Evolutionary conservation across 2,329 filamentous ascomycete species (phyloP).

Genomic region (Acephala macrosclerotiorum): DNA sequence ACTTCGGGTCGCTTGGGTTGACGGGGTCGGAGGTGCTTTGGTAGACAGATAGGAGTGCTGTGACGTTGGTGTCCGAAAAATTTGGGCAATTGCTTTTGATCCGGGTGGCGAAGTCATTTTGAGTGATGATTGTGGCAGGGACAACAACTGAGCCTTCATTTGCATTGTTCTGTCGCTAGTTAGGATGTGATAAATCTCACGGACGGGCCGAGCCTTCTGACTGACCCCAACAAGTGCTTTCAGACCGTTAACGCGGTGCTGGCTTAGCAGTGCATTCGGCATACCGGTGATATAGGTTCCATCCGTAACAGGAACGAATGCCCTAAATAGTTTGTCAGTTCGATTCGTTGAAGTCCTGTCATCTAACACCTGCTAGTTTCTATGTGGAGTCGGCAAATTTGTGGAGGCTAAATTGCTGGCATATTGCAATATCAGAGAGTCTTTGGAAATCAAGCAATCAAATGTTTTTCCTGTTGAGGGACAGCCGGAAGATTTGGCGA

Average conservation of each 20-base stretch:
- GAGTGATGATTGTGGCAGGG: neutral
- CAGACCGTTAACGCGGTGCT: neutral
- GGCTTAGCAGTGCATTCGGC: neutral
- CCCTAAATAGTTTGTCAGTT: neutral
- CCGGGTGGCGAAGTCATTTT: conserved; percentile 1
- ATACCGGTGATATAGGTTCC: conserved; percentile 1
- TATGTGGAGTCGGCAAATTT: conserved; percentile 8
- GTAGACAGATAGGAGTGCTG: conserved; percentile 2
- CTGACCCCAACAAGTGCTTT: neutral
- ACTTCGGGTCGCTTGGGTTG: conserved; percentile 4
- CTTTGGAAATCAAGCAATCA: neutral
- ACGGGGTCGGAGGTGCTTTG: conserved; percentile 5
- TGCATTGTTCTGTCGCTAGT: neutral
- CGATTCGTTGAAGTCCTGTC: too few relatives aligned
- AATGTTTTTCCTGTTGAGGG: neutral
- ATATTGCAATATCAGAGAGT: neutral
- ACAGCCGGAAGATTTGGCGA: neutral
- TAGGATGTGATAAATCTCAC: neutral
- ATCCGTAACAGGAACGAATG: conserved; percentile 1
- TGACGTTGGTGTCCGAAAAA: conserved; percentile 7
- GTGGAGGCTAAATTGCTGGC: conserved; percentile 7
- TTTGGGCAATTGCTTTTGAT: conserved; percentile 9
- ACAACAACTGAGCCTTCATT: neutral
- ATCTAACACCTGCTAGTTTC: conserved; percentile 2
- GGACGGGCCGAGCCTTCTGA: neutral